These are phyloP conservation scores for Penicillium bialowiezense DNA, from an alignment of 495 filamentous ascomycete genomes.

Conservation along the genomic window DNA sequence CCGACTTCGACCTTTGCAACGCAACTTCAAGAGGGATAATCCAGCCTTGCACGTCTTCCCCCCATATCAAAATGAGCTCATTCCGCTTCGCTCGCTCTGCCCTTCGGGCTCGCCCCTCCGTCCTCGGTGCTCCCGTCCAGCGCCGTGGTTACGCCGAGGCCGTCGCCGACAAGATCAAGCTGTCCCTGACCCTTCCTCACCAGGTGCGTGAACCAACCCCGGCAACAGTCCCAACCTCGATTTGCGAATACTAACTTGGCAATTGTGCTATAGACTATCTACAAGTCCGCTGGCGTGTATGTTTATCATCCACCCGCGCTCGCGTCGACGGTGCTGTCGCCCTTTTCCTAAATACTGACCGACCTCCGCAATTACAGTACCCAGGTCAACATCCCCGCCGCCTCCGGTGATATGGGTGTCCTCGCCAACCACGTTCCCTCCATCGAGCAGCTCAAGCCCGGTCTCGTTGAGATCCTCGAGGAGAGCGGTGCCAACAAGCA, in stretches of 20 bases:
- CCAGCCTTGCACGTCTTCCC: constrained; percentile 34
- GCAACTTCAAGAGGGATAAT: constrained; percentile 42
- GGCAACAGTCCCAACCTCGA: constrained; percentile 6
- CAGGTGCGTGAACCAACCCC: constrained; percentile 65
- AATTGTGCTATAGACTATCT: constrained; percentile 57
- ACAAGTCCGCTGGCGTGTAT: constrained; percentile 74
- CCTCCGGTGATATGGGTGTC: constrained; percentile 98
- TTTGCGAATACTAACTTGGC: constrained; percentile 21
- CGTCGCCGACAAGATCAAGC: constrained; percentile 92
- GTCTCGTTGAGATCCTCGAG: constrained; percentile 92
- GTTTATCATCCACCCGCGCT: constrained; percentile 11
- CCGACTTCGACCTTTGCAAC: constrained; percentile 47
- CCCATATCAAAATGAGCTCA: constrained; percentile 73
- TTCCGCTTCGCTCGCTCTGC: constrained; percentile 86
- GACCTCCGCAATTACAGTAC: constrained; percentile 56
- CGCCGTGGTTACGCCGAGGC: constrained; percentile 93
- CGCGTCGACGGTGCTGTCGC: constrained; percentile 5
- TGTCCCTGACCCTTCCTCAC: constrained; percentile 95
- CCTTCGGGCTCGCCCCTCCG: constrained; percentile 70
- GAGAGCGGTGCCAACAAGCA: constrained; percentile 91
- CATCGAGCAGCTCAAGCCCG: constrained; percentile 97
- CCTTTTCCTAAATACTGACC: constrained; percentile 34
- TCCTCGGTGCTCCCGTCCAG: constrained; percentile 66
- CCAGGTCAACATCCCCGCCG: constrained; percentile 98
- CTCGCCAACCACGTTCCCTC: constrained; percentile 98